phyloP scores from a whole-genome alignment of 2,329 filamentous ascomycete genomes.

The Penicillium sp. region DNA sequence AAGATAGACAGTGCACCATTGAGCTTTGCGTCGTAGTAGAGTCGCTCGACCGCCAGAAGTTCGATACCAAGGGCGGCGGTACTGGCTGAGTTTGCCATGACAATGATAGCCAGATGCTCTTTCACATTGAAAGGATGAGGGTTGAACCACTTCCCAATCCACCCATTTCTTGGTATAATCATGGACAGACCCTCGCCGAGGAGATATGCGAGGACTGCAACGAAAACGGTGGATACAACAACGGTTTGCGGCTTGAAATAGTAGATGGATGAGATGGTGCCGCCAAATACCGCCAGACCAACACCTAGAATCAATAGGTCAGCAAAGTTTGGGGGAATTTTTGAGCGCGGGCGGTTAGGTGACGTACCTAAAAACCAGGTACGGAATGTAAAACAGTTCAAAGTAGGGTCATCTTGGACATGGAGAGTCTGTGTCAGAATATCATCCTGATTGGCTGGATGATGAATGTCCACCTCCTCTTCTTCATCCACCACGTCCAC shows the following conservation, averaged over 20 bases:
- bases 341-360: not conserved
- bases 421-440: slow-evolving; percentile 1
- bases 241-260: slow-evolving; percentile 52
- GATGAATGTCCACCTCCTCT: not conserved
- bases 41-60: slow-evolving; percentile 47
- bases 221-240: slow-evolving; percentile 46
- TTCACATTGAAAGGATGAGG: slow-evolving; percentile 41
- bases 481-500: not conserved
- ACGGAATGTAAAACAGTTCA: slow-evolving; percentile 41
- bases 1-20: slow-evolving; percentile 46
- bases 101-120: slow-evolving; percentile 35
- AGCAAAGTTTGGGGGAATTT: not conserved
- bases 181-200: slow-evolving; percentile 42
- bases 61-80: slow-evolving; percentile 37
- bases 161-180: slow-evolving; percentile 36
- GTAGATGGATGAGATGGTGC: slow-evolving; percentile 47
- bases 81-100: slow-evolving; percentile 47
- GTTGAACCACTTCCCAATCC: slow-evolving; percentile 40
- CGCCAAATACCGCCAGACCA: slow-evolving; percentile 38
- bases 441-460: not conserved
- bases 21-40: slow-evolving; percentile 48
- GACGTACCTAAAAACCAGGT: slow-evolving; percentile 38
- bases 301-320: slow-evolving; percentile 20
- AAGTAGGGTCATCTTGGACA: slow-evolving; percentile 38
- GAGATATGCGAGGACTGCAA: slow-evolving; percentile 47